Base-by-base conservation (phyloP, 768 basidiomycete species). In the Gymnopilus junonius region DNA sequence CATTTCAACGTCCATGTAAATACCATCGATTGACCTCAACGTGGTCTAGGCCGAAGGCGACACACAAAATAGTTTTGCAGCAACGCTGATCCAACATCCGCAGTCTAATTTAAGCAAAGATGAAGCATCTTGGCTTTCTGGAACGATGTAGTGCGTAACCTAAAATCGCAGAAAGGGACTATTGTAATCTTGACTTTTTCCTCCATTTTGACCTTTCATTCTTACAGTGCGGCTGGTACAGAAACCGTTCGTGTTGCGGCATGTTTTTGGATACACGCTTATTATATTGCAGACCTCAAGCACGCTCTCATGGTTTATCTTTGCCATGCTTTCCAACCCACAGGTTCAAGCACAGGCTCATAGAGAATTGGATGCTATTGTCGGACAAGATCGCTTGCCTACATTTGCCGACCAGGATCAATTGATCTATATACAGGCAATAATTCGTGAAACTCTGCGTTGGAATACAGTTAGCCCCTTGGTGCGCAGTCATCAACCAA, bases 301-400 rank as follows among this genome's bases (percentile, higher is more conserved):
- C 0, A 71, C 78, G 35, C 74, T 78, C 51, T 75, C 79, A 4
- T 80, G 82, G 64, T 78, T 78, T 66, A 71, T 68, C 34, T 29
- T 53, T 17, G 65, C 65, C 0, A 61, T 70, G 56, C 56, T 66
- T 3, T 55, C 45, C 17, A 39, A 69, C 40, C 69, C 72, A 6
- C 55, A 67, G 1, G 54, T 71, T 8, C 72, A 71, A 46, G 46
- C 15, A 17, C 63, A 62, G 31, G 69, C 67, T 1, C 70, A 65
- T 61, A 56, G 48, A 11, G 70, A 79, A 46, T 39, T 79, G 4
- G 76, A 75, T 50, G 29, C 58, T 2, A 65, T 72, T 14, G 59
- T 74, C 10, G 73, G 71, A 0, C 20, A 25, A 1, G 65, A 69
- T 12, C 55, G 71, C 4, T 59, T 74, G 3, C 74, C 74, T 5